These are phyloP conservation scores for Yamadazyma sp. DNA, from an alignment of 805 yeast species.

Conservation along the genomic window DNA sequence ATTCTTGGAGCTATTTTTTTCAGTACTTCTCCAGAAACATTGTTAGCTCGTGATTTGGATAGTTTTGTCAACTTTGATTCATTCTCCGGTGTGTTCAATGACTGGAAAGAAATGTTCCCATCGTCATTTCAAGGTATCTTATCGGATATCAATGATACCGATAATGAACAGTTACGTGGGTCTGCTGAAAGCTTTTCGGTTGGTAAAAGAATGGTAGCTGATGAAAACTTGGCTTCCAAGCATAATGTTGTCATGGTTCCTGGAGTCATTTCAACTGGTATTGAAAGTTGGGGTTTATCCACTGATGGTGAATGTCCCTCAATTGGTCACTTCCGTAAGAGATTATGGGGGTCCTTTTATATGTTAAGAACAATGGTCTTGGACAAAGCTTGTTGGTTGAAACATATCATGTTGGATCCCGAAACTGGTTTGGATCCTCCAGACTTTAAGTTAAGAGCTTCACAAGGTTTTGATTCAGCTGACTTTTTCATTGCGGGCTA, in stretches of 20 bases:
- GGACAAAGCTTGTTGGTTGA: conserved; percentile 91
- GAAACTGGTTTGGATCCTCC: conserved; percentile 93
- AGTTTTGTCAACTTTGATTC: conserved; percentile 53
- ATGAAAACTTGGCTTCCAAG: conserved; percentile 51
- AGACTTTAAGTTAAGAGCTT: conserved; percentile 75
- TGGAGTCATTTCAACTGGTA: conserved; percentile 92
- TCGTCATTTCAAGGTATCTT: conserved; percentile 57
- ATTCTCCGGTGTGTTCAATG: conserved; percentile 46
- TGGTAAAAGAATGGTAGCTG: conserved; percentile 59
- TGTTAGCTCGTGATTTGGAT: conserved; percentile 46
- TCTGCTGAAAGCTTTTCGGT: conserved; percentile 85
- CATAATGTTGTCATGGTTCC: conserved; percentile 91
- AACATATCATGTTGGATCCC: conserved; percentile 84
- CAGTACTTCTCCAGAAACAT: conserved; percentile 37
- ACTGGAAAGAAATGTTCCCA: conserved; percentile 77
- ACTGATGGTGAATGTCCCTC: conserved; percentile 75
- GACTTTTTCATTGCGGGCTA: conserved; percentile 96
- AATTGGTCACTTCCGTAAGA: conserved; percentile 78
- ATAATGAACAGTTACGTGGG: conserved; percentile 38
- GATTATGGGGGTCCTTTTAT: conserved; percentile 96
- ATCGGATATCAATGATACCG: conserved; percentile 45
- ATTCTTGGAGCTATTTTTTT: conserved; percentile 60
- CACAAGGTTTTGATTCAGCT: conserved; percentile 95
- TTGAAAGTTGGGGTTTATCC: conserved; percentile 91
- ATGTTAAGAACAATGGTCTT: conserved; percentile 91